Evolutionary conservation across 1,284 basidiomycete genomes (phyloP), one percentile per base, ranked within the genome.

Genomic region (Sanghuangporus sanghuang): DNA sequence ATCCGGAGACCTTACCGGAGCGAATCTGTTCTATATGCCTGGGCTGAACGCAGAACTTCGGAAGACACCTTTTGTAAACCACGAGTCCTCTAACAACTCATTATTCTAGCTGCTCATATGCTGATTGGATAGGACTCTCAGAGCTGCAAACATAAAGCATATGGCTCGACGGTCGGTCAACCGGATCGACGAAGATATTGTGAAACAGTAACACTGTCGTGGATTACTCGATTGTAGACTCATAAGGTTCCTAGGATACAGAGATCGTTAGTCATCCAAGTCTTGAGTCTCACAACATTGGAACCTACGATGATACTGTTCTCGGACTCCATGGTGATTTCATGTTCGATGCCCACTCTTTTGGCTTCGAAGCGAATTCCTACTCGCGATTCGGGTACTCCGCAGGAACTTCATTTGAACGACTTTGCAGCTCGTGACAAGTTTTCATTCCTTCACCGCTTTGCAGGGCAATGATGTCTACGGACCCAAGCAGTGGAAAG

Each of bases 241-340:
- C 27, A 1, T 44, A 3, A 44, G 11, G 40, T 52, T 7, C 32
- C 21, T 35, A 60, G 49, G 49, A 48, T 54, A 68, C 18, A 74
- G 72, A 62, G 14, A 73, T 76, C 54, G 66, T 68, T 44, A 63
- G 70, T 1, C 74, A 71, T 63, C 70, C 68, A 8, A 70, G 73
- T 65, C 70, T 79, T 8, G 77, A 79, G 69, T 71, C 73, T 1
- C 69, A 59, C 12, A 48, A 60, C 12, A 73, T 77, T 57, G 78
- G 78, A 39, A 69, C 71, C 14, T 79, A 76, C 67, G 72, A 79
- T 67, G 75, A 76, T 64, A 77, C 75, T 1, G 74, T 78, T 35
- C 70, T 79, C 8, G 68, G 74, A 39, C 68, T 71, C 12, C 69
- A 78, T 39, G 77, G 78, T 63, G 72, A 74, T 55, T 72, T 79